phyloP scores from a whole-genome alignment of 805 yeast species.

The Kodamaea laetipori region DNA sequence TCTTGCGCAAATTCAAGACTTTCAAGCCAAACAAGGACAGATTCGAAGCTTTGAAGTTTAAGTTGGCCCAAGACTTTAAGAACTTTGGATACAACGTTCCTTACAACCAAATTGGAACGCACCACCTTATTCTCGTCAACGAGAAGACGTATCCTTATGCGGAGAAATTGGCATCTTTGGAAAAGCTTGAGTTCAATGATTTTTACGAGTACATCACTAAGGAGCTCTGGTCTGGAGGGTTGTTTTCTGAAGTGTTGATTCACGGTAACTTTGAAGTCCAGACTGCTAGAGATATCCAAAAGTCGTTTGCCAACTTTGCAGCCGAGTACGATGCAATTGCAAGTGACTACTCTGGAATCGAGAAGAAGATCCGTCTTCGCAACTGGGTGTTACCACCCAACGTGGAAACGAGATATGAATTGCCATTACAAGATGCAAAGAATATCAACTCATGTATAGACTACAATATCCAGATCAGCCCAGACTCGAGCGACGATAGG shows the following conservation, averaged over 20 bases:
- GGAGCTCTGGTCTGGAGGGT: constrained; percentile 52
- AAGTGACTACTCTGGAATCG: background rate
- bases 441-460: constrained; percentile 86
- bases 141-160: constrained; percentile 68
- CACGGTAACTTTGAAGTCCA: constrained; percentile 67
- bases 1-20: constrained; percentile 53
- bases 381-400: constrained; percentile 45
- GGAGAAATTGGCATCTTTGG: constrained; percentile 57
- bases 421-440: constrained; percentile 57
- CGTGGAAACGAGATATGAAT: constrained; percentile 48
- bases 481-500: constrained; percentile 23
- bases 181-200: constrained; percentile 48
- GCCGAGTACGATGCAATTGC: constrained; percentile 3
- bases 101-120: constrained; percentile 70
- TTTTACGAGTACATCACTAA: constrained; percentile 50
- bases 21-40: constrained; percentile 58
- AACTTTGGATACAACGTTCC: constrained; percentile 78
- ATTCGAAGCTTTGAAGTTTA: constrained; percentile 68
- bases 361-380: constrained; percentile 23
- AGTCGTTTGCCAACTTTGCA: constrained; percentile 32
- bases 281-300: constrained; percentile 54
- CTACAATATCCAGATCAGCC: constrained; percentile 69
- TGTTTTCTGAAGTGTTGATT: constrained; percentile 69
- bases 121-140: constrained; percentile 63
- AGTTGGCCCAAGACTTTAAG: constrained; percentile 57